phyloP scores from a whole-genome alignment of 2,329 filamentous ascomycete species.

The Verticillium longisporum region DNA sequence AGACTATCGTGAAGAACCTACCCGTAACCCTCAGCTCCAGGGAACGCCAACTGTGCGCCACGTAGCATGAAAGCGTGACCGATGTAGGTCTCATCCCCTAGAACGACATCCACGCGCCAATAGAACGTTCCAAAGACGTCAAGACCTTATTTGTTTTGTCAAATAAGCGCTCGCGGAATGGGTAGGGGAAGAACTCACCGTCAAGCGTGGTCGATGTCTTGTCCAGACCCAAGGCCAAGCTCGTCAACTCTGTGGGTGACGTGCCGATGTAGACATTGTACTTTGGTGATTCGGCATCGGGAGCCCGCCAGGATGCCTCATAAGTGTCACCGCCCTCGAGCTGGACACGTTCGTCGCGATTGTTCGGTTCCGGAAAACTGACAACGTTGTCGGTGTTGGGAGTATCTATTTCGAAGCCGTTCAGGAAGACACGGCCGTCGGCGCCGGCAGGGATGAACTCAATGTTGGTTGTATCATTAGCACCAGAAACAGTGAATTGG shows the following conservation, averaged over 20 bases:
- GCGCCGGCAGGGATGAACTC: slow-evolving; percentile 14
- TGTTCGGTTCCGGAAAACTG: slow-evolving; percentile 18
- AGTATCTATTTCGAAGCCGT: slow-evolving; percentile 22
- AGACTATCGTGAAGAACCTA: slow-evolving; percentile 3
- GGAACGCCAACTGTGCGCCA: slow-evolving; percentile 25
- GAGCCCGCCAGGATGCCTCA: slow-evolving; percentile 16
- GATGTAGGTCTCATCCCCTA: slow-evolving; percentile 9
- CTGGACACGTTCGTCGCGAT: slow-evolving; percentile 20
- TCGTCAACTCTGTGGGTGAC: slow-evolving; percentile 7
- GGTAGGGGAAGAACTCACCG: slow-evolving; percentile 1
- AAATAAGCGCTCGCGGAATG: background rate
- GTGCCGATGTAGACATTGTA: slow-evolving; percentile 21
- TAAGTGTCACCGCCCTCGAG: slow-evolving; percentile 8
- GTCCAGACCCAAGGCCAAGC: slow-evolving; percentile 9
- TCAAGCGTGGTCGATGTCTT: slow-evolving; percentile 3
- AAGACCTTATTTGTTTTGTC: slow-evolving; percentile 3
- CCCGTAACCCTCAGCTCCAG: slow-evolving; percentile 28
- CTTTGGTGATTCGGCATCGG: slow-evolving; percentile 8
- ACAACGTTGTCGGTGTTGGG: slow-evolving; percentile 15
- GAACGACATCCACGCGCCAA: slow-evolving; percentile 22
- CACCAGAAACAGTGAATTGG: slow-evolving; percentile 14
- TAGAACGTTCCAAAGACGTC: slow-evolving; percentile 19
- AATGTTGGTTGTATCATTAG: slow-evolving; percentile 16
- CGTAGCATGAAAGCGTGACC: slow-evolving; percentile 22
- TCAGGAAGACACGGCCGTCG: slow-evolving; percentile 18